These are phyloP conservation scores for Solanum tacnaense DNA, from an alignment of 257 asterid species.

Conservation along the genomic window DNA sequence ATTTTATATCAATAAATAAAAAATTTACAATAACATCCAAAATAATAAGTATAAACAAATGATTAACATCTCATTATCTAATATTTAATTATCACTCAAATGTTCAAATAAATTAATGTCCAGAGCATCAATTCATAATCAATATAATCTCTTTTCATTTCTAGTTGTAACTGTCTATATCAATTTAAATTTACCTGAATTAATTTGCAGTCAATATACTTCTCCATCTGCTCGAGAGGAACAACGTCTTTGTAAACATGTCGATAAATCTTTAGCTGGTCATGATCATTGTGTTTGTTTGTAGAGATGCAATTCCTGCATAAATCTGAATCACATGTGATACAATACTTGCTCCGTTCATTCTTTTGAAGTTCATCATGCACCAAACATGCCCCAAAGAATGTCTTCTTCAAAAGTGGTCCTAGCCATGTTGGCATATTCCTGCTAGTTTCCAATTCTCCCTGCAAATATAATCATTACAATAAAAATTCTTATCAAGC, in stretches of 20 bases:
- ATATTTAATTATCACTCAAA: background rate
- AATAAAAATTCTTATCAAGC: background rate
- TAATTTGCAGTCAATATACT: conserved; percentile 7
- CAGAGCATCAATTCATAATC: background rate
- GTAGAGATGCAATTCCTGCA: conserved; percentile 22
- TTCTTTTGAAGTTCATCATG: conserved; percentile 18
- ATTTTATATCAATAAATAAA: background rate
- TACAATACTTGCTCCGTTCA: conserved; percentile 26
- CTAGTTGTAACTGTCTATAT: background rate
- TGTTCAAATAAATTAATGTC: background rate
- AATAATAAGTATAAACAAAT: background rate
- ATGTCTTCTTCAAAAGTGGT: conserved; percentile 9
- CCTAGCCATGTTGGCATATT: conserved; percentile 21
- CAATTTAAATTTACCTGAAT: conserved; percentile 11
- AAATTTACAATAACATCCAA: background rate
- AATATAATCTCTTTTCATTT: background rate
- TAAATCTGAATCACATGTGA: conserved; percentile 13
- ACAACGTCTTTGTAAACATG: conserved; percentile 23
- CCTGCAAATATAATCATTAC: background rate
- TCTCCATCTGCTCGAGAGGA: conserved; percentile 9
- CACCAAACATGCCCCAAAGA: conserved; percentile 23
- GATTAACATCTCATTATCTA: background rate
- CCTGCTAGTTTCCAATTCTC: background rate
- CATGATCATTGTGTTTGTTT: conserved; percentile 12
- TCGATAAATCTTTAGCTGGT: conserved; percentile 9